Evolutionary conservation across 2,329 filamentous ascomycete species (phyloP), one percentile per base, ranked within the genome.

Genomic region (Pseudogymnoascus sp.): DNA sequence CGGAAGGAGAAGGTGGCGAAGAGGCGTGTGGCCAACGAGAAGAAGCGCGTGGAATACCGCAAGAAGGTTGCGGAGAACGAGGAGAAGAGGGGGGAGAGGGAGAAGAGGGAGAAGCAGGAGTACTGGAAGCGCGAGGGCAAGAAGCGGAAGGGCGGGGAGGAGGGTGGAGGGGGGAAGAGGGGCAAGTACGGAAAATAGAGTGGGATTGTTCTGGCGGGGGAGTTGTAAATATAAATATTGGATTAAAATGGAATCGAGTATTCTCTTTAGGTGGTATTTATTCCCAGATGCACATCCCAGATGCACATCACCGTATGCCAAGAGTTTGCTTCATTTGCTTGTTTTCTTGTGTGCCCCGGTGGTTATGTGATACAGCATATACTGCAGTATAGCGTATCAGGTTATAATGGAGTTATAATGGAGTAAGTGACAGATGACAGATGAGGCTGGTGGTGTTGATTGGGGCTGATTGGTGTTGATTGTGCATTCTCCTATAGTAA

Each of bases 81-180:
- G 70, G 92, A 96, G 82, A 95, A 92, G 85, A 89, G 90, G 77
- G 83, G 83, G 62, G 90, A 87, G 63, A 80, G 92, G 59, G 92
- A 97, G 80, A 95, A 92, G 84, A 85, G 86, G 69, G 93, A 99
- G 78, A 88, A 86, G 72, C 88, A 96, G 74, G 92, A 96, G 69
- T 99, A 86, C 72, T 99, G 94, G 94, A 81, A 86, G 69, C 86
- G 86, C 69, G 95, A 99, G 76, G 94, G 94, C 8, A 90, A 88
- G 78, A 90, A 90, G 78, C 79, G 87, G 67, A 85, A 83, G 74
- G 79, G 79, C 35, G 76, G 79, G 66, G 78, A 76, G 18, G 79
- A 78, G 59, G 80, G 77, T 18, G 81, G 75, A 30, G 77, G 75
- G 62, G 82, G 67, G 22, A 71, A 72, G 60, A 70, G 70, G 59